Conservation (phyloP, 2,329 filamentous ascomycete genomes). For the Aspergillus candidus region DNA sequence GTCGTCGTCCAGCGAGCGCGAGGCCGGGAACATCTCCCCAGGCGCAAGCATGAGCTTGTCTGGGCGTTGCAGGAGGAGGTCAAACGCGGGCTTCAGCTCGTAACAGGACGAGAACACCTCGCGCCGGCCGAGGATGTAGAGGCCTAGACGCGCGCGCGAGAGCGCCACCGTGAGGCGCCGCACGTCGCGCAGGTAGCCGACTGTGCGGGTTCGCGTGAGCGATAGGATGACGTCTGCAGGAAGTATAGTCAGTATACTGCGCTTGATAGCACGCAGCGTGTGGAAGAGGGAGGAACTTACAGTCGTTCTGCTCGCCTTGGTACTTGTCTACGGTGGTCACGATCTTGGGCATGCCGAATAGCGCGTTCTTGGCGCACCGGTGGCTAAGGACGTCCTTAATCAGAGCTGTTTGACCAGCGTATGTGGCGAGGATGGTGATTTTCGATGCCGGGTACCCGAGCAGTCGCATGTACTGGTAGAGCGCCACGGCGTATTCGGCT, state of each 20-base stretch:
- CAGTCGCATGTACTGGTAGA: constrained; percentile 96
- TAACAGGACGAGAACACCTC: constrained; percentile 83
- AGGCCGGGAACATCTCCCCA: constrained; percentile 76
- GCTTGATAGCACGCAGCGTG: neutral
- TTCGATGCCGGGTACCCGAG: constrained; percentile 79
- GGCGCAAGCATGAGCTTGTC: constrained; percentile 77
- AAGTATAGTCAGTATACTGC: constrained; percentile 11
- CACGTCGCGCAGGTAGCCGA: constrained; percentile 89
- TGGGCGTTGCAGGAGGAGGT: constrained; percentile 66
- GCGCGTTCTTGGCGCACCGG: constrained; percentile 71
- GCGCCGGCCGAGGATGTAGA: constrained; percentile 86
- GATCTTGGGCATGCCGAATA: constrained; percentile 84
- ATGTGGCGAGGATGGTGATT: constrained; percentile 88
- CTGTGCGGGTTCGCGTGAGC: constrained; percentile 77
- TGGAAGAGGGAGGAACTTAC: constrained; percentile 49
- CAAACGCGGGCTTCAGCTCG: constrained; percentile 82
- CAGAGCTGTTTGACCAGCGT: constrained; percentile 83
- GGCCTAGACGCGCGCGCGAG: constrained; percentile 80
- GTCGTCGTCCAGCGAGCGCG: constrained; percentile 47
- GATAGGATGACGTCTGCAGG: constrained; percentile 80
- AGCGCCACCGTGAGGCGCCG: constrained; percentile 90
- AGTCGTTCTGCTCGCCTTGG: constrained; percentile 98
- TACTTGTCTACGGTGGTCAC: constrained; percentile 98
- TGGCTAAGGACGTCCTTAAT: constrained; percentile 80
- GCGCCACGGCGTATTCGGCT: constrained; percentile 90